These are phyloP conservation scores for Cladosporium sp. DNA, from an alignment of 2,329 filamentous ascomycete species.

Conservation along the genomic window DNA sequence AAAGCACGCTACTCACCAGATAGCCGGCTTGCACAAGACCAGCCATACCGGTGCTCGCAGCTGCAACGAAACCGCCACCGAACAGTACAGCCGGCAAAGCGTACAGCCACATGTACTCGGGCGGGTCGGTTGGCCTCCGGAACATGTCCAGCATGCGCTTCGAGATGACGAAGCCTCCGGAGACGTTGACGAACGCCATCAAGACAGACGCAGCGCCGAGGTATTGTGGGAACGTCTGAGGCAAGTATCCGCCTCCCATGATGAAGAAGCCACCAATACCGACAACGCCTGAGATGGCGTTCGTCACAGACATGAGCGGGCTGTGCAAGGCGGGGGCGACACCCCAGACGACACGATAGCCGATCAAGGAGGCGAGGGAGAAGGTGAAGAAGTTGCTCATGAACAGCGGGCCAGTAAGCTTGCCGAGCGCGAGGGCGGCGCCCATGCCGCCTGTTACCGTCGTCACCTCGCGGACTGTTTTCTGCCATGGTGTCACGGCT, in stretches of 20 bases:
- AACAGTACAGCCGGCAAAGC: constrained; percentile 70
- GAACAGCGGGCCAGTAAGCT: constrained; percentile 73
- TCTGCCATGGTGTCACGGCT: constrained; percentile 75
- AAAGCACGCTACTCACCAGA: constrained; percentile 74
- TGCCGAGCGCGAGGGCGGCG: constrained; percentile 67
- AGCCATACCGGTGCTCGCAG: constrained; percentile 72
- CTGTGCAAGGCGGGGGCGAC: constrained; percentile 78
- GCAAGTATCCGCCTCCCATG: constrained; percentile 73
- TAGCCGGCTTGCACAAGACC: constrained; percentile 85
- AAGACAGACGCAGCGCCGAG: constrained; percentile 76
- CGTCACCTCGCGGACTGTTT: constrained; percentile 67
- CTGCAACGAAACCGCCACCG: constrained; percentile 72
- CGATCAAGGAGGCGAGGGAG: constrained; percentile 74
- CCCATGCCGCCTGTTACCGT: constrained; percentile 73
- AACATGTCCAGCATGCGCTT: constrained; percentile 95
- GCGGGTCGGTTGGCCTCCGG: constrained; percentile 74
- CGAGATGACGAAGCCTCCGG: constrained; percentile 83
- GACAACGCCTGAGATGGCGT: constrained; percentile 86
- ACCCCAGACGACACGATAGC: constrained; percentile 84
- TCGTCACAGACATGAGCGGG: constrained; percentile 87
- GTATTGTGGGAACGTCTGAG: constrained; percentile 69
- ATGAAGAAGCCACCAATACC: constrained; percentile 84
- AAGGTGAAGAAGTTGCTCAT: constrained; percentile 87
- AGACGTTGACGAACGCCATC: constrained; percentile 81
- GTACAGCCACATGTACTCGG: constrained; percentile 84